Percentiles rank a stretch among this genome's conserved stretches.
These are phyloP conservation scores for Epichloe festucae DNA, from an alignment of 2,329 filamentous ascomycete species.

Conservation along the genomic window DNA sequence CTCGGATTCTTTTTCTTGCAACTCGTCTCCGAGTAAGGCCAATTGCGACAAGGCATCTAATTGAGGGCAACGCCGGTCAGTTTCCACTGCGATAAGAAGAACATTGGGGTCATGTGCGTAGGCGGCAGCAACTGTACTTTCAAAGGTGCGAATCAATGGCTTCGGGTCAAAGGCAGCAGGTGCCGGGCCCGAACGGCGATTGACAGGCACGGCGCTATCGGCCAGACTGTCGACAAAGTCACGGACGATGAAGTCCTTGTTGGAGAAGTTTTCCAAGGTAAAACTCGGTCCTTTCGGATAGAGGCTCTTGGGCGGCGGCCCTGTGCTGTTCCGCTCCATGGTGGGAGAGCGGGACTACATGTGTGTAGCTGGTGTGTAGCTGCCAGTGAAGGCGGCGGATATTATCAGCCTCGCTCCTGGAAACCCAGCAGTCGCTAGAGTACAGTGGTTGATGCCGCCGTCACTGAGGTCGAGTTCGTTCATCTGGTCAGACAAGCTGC, in stretches of 20 bases:
- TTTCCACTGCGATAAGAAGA: not conserved
- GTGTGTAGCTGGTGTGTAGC: conserved; percentile 11
- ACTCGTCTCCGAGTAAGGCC: conserved; percentile 61
- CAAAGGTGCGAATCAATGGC: conserved; percentile 89
- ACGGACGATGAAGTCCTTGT: conserved; percentile 90
- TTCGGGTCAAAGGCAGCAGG: conserved; percentile 77
- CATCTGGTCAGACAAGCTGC: not conserved
- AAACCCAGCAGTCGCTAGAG: not conserved
- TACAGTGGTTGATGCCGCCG: not conserved
- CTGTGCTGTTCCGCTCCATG: conserved; percentile 32
- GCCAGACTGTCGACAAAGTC: conserved; percentile 94
- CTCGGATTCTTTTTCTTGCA: conserved; percentile 84
- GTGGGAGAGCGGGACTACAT: conserved; percentile 20
- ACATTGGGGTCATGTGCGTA: no score
- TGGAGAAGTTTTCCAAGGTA: conserved; percentile 76
- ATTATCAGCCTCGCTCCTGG: not conserved
- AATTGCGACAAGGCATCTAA: conserved; percentile 54
- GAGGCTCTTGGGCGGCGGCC: conserved; percentile 43
- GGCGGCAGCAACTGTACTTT: conserved; percentile 37
- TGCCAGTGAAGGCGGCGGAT: not conserved
- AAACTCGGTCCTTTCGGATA: conserved; percentile 73
- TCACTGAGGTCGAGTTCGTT: not conserved
- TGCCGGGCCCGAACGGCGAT: conserved; percentile 61
- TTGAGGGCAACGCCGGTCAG: not conserved
- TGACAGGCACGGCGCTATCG: conserved; percentile 66